A percentile compares a stretch with the other conserved stretches of the same genome.
These are phyloP conservation scores for Serendipita sp. DNA, from an alignment of 768 basidiomycete genomes.

Conservation along the genomic window DNA sequence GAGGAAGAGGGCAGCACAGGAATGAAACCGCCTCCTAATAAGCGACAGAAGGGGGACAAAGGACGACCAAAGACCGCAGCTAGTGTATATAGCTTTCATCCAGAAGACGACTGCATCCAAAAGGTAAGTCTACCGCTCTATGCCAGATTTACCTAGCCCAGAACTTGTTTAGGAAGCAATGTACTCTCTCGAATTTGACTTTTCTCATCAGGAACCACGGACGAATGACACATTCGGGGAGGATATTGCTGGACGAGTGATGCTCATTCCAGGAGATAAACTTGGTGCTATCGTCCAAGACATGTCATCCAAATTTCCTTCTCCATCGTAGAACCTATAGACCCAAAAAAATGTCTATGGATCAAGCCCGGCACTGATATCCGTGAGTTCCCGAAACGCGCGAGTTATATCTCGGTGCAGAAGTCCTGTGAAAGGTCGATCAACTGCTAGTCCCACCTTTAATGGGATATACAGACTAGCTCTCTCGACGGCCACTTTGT, in stretches of 20 bases:
- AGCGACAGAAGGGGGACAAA: slow-evolving; percentile 9
- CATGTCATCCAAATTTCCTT: neutral
- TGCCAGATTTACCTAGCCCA: neutral
- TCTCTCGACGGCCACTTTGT: slow-evolving; percentile 49
- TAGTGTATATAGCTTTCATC: slow-evolving; percentile 61
- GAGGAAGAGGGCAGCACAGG: slow-evolving; percentile 48
- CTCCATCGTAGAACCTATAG: neutral
- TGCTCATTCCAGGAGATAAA: slow-evolving; percentile 31
- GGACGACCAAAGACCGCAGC: slow-evolving; percentile 22
- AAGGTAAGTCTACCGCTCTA: slow-evolving; percentile 28
- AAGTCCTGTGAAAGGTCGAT: neutral
- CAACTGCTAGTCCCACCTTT: neutral
- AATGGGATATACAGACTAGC: slow-evolving; percentile 40
- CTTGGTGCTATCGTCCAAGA: slow-evolving; percentile 25
- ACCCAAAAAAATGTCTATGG: neutral
- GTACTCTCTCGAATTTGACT: slow-evolving; percentile 35
- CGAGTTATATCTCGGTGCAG: neutral
- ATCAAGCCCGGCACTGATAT: neutral
- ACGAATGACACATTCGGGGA: slow-evolving; percentile 55
- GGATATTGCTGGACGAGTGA: slow-evolving; percentile 48
- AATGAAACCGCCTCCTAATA: slow-evolving; percentile 17
- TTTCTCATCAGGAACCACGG: slow-evolving; percentile 35
- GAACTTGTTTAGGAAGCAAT: slow-evolving; percentile 27
- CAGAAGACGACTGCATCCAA: slow-evolving; percentile 64
- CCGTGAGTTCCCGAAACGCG: neutral